Evolutionary conservation across 345 rosid genomes (phyloP), one percentile per base, ranked within the genome.

Genomic region (Boechera stricta): DNA sequence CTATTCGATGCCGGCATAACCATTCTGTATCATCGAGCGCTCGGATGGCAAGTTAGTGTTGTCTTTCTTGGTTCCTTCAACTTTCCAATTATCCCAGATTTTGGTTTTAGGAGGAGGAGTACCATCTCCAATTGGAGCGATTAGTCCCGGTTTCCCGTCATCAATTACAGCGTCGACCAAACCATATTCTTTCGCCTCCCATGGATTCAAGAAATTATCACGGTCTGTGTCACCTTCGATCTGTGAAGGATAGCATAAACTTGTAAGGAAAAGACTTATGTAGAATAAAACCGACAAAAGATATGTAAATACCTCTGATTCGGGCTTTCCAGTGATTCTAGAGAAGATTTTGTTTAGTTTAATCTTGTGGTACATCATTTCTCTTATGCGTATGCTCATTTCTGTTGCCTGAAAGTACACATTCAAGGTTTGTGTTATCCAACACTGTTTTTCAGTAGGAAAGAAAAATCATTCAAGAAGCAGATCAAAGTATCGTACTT

Each of bases 121-220:
- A 15, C 85, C 79, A 73, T 94, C 94, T 41, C 77, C 85, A 56
- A 75, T 68, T 1, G 97, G 98, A 15, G 98, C 98, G 56, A 94
- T 84, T 55, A 91, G 62, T 67, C 98, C 98, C n/a, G 97, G 93
- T 81, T 91, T 94, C 41, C 94, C 98, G 70, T 94, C 94, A 58
- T 94, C 98, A 4, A 94, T 90, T 4, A 94, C 97, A 71, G 55
- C 86, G 69, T 94, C 97, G 4, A 94, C 75, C 78, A 94, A 81
- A 2, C 98, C 98, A 7, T 94, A 94, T 63, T 90, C 95, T 84
- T 90, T 92, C 8, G 98, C 97, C 78, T 94, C 92, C 98, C 97
- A 94, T 21, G 98, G 87, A 76, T 81, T 85, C 97, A 94, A 87
- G 85, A 89, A 94, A 57, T 89, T 84, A 65, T 94, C 97, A 39